Evolutionary conservation across 495 filamentous ascomycete genomes (phyloP).

Genomic region (Penicillium dipodomyicola): DNA sequence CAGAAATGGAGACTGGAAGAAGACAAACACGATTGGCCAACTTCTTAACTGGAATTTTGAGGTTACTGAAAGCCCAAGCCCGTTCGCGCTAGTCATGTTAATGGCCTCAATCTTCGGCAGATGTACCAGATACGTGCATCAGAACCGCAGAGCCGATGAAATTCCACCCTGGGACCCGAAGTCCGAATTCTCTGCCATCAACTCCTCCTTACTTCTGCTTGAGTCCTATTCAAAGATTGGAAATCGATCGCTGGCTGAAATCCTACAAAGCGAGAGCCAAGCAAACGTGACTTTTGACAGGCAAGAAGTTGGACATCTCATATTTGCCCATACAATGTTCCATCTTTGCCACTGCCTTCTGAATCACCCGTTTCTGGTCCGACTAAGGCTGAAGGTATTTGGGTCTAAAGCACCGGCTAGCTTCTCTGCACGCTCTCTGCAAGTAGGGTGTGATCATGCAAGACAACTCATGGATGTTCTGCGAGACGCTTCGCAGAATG

Average conservation of each 20-base stretch:
- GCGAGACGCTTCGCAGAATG: conserved; percentile 15
- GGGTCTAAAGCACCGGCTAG: conserved; percentile 22
- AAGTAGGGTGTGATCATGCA: conserved; percentile 23
- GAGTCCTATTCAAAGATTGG: conserved; percentile 29
- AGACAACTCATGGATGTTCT: conserved; percentile 22
- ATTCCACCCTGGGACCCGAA: conserved; percentile 35
- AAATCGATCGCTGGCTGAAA: conserved; percentile 8
- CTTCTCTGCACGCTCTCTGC: conserved; percentile 23
- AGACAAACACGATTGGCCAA: conserved; percentile 26
- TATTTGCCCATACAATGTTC: conserved; percentile 32
- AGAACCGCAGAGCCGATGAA: conserved; percentile 14
- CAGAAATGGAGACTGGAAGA: conserved; percentile 18
- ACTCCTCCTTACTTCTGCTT: conserved; percentile 26
- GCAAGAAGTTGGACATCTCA: conserved; percentile 22
- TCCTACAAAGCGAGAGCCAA: conserved; percentile 4
- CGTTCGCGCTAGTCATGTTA: conserved; percentile 27
- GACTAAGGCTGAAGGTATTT: conserved; percentile 20
- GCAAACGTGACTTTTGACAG: conserved; percentile 11
- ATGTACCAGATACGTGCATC: conserved; percentile 30
- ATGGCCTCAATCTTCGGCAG: conserved; percentile 30
- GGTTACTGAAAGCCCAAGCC: conserved; percentile 19
- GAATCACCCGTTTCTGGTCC: conserved; percentile 31
- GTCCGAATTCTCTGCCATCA: conserved; percentile 29
- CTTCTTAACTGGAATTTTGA: conserved; percentile 23
- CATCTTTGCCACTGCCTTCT: conserved; percentile 34